Conservation (phyloP, 345 rosid genomes). For the Gossypium sturtianum region DNA sequence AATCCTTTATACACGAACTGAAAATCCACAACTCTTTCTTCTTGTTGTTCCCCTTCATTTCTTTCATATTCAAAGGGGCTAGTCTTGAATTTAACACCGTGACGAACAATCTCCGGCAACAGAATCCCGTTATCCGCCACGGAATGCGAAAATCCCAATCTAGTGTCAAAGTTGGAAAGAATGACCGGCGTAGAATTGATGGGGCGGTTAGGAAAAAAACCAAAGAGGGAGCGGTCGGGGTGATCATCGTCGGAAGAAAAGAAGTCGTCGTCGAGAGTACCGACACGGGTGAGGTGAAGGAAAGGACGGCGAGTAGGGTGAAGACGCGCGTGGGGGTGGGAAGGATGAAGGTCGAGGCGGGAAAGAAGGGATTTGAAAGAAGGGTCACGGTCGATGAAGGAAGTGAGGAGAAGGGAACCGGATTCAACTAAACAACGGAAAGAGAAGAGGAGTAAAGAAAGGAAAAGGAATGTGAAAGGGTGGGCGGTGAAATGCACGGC, state of each 20-base stretch:
- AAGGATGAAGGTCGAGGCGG: conserved; percentile 52
- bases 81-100: conserved; percentile 43
- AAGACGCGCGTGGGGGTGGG: conserved; percentile 19
- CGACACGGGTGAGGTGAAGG: conserved; percentile 80
- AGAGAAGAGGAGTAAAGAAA: conserved; percentile 68
- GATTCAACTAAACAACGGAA: conserved; percentile 75
- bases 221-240: conserved; percentile 41
- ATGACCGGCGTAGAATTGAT: conserved; percentile 47
- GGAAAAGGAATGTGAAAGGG: conserved; percentile 56
- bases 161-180: conserved; percentile 46
- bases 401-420: conserved; percentile 53
- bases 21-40: conserved; percentile 48
- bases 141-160: conserved; percentile 47
- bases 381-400: conserved; percentile 82
- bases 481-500: conserved; percentile 40
- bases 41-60: conserved; percentile 26
- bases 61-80: conserved; percentile 13
- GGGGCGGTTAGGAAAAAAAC: conserved; percentile 32
- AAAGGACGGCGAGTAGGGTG: conserved; percentile 46
- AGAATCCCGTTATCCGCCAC: conserved; percentile 54
- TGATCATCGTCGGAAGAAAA: conserved; percentile 69
- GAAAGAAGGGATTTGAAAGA: conserved; percentile 77
- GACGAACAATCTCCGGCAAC: conserved; percentile 45
- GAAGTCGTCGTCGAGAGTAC: conserved; percentile 78
- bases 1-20: conserved; percentile 56